Evolutionary conservation across 371 early-diverging fungal genomes (phyloP), one percentile per base, ranked within the genome.

Genomic region (Actinomucor elegans): DNA sequence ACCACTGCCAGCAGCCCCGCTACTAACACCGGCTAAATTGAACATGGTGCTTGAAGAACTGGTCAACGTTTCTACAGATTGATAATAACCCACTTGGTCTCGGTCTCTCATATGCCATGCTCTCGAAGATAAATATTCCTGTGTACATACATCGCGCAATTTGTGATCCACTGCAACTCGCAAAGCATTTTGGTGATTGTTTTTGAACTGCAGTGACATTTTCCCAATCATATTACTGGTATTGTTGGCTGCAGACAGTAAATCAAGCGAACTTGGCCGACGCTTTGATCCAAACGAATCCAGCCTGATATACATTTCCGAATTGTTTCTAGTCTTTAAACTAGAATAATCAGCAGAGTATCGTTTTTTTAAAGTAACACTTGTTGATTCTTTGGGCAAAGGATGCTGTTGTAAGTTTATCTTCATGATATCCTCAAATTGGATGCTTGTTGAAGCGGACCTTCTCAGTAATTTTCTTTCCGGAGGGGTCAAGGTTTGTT

Each of bases 81-180:
- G 41, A 11, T 24, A 41, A 4, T 18, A 17, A 17, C 17, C 36
- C 21, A 15, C 27, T 15, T 55, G 46, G 6, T 62, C 62, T 26
- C 44, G 60, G 12, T 75, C 69, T 33, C 71, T 57, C 10, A 66
- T 50, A 35, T 69, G 60, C 69, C 71, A 70, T 2, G 73, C 63
- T 47, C 71, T 38, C 17, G 77, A 66, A 0, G 71, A 64, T n/a
- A 77, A 26, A 21, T 73, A 77, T 10, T 77, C 77, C 43, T 69
- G 71, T 2, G 77, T 71, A 27, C 73, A 77, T 0, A 73, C 77
- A 57, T 73, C 77, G n/a, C 65, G 67, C 4, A 77, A 32, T 41
- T 69, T 73, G 47, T 77, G 71, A 45, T 77, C 77, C 2, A 66
- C 63, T 1, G 64, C 67, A 21, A 71, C 43, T 11, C 69, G 66